A percentile compares a stretch with the other conserved stretches of the same genome.
Conservation (phyloP, 2,329 filamentous ascomycete species). For the Beauveria sp. region DNA sequence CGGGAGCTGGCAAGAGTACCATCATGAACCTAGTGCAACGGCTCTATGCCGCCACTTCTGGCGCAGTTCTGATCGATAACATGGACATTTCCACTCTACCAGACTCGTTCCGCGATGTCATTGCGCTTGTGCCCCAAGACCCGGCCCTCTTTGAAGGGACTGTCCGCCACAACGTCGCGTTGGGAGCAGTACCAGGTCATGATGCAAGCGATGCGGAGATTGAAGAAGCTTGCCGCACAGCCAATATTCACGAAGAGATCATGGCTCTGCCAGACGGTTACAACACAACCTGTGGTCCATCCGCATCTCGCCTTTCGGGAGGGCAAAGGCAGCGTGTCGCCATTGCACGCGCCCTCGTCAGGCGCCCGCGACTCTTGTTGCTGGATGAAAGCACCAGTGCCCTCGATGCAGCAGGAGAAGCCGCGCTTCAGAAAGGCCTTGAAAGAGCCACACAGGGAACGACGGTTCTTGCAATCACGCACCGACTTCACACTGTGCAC, state of each 20-base stretch:
- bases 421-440: constrained; percentile 53
- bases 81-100: constrained; percentile 22
- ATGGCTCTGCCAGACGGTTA: constrained; percentile 50
- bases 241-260: constrained; percentile 60
- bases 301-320: constrained; percentile 59
- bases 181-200: constrained; percentile 42
- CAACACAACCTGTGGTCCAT: constrained; percentile 54
- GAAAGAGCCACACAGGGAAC: constrained; percentile 40
- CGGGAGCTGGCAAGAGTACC: constrained; percentile 40
- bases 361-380: constrained; percentile 58
- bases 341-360: constrained; percentile 62
- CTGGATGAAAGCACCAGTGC: constrained; percentile 71
- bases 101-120: constrained; percentile 33
- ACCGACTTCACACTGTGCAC: constrained; percentile 39
- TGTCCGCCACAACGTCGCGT: constrained; percentile 40
- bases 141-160: constrained; percentile 42
- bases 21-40: constrained; percentile 42
- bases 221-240: constrained; percentile 51
- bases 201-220: constrained; percentile 48
- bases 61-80: constrained; percentile 42
- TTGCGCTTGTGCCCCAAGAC: constrained; percentile 45
- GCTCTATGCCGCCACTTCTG: constrained; percentile 44
- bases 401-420: constrained; percentile 57
- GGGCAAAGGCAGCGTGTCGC: constrained; percentile 65
- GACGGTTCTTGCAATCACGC: constrained; percentile 42